Conservation (phyloP, 805 yeast species). For the Candida sphagnicola region DNA sequence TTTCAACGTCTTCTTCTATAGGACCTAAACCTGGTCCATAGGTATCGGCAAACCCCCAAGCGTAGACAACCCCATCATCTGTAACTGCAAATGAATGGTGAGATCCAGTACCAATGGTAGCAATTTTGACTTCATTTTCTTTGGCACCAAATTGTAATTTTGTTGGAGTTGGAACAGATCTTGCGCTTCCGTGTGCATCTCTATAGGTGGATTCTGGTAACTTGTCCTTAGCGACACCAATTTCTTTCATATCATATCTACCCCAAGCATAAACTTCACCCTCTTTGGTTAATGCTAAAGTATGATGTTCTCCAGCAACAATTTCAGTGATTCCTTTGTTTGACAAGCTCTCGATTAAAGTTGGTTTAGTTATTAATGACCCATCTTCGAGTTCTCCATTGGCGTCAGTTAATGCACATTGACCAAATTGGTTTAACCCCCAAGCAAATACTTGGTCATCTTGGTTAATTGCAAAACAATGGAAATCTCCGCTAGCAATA, state of each 20-base stretch:
- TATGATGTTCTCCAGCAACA: conserved; percentile 94
- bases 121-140: conserved; percentile 28
- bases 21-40: conserved; percentile 96
- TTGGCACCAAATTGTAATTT: conserved; percentile 40
- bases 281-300: conserved; percentile 64
- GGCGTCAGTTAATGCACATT: conserved; percentile 68
- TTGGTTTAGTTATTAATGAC: conserved; percentile 73
- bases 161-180: conserved; percentile 86
- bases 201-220: conserved; percentile 71
- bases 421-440: conserved; percentile 98
- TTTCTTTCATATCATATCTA: conserved; percentile 87
- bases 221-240: conserved; percentile 67
- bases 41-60: conserved; percentile 99
- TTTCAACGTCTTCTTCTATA: conserved; percentile 79
- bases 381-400: conserved; percentile 80
- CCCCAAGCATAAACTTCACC: conserved; percentile 88
- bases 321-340: conserved; percentile 55
- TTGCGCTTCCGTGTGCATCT: conserved; percentile 75
- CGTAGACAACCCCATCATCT: conserved; percentile 75
- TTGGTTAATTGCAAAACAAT: conserved; percentile 84
- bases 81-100: conserved; percentile 90
- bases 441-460: conserved; percentile 74
- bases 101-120: conserved; percentile 72
- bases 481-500: conserved; percentile 93
- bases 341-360: conserved; percentile 61